Conservation (phyloP, 2,329 filamentous ascomycete genomes). For the Zasmidium angulare region DNA sequence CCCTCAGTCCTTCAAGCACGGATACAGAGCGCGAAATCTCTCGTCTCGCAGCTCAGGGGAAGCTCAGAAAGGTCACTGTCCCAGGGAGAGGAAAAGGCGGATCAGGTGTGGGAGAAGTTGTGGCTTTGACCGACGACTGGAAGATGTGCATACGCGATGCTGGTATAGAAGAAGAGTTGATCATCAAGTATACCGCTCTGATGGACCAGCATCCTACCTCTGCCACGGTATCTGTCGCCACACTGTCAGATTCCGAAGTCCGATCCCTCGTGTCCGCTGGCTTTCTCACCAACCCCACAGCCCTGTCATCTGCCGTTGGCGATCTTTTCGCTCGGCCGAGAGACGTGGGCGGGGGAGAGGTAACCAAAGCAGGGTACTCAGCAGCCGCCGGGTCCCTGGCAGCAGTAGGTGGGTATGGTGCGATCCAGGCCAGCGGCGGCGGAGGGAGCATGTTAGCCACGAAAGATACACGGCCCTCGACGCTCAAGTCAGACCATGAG, state of each 20-base stretch:
- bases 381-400: conserved; percentile 68
- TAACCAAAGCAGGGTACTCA: conserved; percentile 60
- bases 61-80: conserved; percentile 63
- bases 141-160: conserved; percentile 37
- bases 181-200: conserved; percentile 53
- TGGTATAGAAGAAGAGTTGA: conserved; percentile 40
- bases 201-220: conserved; percentile 54
- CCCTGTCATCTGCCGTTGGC: conserved; percentile 38
- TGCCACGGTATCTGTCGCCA: conserved; percentile 40
- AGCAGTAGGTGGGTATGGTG: conserved; percentile 68
- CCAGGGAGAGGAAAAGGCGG: conserved; percentile 59
- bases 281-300: conserved; percentile 59
- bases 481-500: conserved; percentile 3
- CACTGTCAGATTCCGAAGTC: conserved; percentile 50
- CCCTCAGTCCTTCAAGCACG: conserved; percentile 62
- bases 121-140: conserved; percentile 61
- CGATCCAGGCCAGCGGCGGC: conserved; percentile 64
- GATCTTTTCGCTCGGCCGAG: conserved; percentile 45
- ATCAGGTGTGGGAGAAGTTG: conserved; percentile 61
- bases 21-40: conserved; percentile 67
- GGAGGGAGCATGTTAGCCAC: conserved; percentile 39
- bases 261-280: conserved; percentile 64
- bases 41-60: conserved; percentile 57
- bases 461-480: conserved; percentile 26
- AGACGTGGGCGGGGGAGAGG: conserved; percentile 42